phyloP scores from a whole-genome alignment of 352 stramenopile genomes.

The Thraustotheca clavata region DNA sequence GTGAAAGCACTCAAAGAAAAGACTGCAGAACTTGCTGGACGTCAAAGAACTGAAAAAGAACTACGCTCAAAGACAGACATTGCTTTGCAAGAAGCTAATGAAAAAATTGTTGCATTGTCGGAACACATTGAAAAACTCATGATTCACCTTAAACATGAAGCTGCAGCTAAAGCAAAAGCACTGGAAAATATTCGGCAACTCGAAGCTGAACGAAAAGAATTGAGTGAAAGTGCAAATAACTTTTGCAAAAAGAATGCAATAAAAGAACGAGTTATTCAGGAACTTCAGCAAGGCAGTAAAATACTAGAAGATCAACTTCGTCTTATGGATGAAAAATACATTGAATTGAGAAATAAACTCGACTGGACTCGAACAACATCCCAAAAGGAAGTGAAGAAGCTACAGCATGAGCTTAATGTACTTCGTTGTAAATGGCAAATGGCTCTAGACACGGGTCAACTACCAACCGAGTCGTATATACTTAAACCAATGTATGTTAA shows the following conservation, averaged over 20 bases:
- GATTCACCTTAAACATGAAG: slow-evolving; percentile 94
- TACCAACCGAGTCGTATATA: slow-evolving; percentile 7
- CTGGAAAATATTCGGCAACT: slow-evolving; percentile 59
- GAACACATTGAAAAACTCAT: slow-evolving; percentile 97
- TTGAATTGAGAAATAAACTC: slow-evolving; percentile 93
- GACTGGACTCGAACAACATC: slow-evolving; percentile 87
- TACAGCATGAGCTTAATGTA: slow-evolving; percentile 46
- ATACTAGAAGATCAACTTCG: slow-evolving; percentile 94
- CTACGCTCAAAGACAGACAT: slow-evolving; percentile 56
- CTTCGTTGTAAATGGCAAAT: slow-evolving; percentile 30
- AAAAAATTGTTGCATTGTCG: slow-evolving; percentile 87
- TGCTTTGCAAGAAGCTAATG: slow-evolving; percentile 48
- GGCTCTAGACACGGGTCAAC: slow-evolving; percentile 17
- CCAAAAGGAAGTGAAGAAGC: slow-evolving; percentile 72
- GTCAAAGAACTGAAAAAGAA: slow-evolving; percentile 83
- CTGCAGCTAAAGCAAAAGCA: slow-evolving; percentile 85
- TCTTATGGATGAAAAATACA: slow-evolving; percentile 97
- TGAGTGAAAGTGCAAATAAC: slow-evolving; percentile 40
- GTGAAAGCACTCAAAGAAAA: slow-evolving; percentile 67
- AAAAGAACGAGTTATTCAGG: slow-evolving; percentile 82
- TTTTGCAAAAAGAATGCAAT: slow-evolving; percentile 72
- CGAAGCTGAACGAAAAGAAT: slow-evolving; percentile 75
- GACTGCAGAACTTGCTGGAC: slow-evolving; percentile 62
- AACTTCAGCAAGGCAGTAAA: slow-evolving; percentile 89
- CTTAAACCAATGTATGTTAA: slow-evolving; percentile 15